phyloP scores from a whole-genome alignment of 345 rosid species.

The Hibiscus mutabilis region DNA sequence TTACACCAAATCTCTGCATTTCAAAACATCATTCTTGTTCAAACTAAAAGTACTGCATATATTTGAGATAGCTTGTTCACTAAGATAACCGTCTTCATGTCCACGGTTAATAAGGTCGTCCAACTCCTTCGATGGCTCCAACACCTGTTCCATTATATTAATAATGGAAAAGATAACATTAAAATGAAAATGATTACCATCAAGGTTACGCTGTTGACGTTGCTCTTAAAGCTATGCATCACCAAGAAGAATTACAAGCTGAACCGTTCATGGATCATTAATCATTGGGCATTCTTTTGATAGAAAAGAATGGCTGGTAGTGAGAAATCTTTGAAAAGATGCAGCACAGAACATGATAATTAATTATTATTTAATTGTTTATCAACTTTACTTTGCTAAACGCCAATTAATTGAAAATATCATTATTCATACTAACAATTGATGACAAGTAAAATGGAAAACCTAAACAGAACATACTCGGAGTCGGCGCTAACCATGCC shows the following conservation, averaged over 20 bases:
- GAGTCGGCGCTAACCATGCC: neutral
- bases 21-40: conserved; percentile 49
- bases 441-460: neutral
- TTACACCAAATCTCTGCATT: conserved; percentile 44
- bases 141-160: conserved; percentile 28
- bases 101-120: conserved; percentile 29
- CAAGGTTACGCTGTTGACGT: neutral
- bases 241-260: neutral
- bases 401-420: neutral
- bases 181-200: neutral
- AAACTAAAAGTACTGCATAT: conserved; percentile 57
- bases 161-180: neutral
- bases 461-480: neutral
- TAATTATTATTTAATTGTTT: neutral
- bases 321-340: neutral
- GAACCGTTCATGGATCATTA: neutral
- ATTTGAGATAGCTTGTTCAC: conserved; percentile 30
- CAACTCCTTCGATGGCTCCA: conserved; percentile 69
- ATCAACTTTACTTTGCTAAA: neutral
- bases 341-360: neutral
- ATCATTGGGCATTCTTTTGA: neutral
- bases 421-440: neutral
- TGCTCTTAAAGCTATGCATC: neutral
- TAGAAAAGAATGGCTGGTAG: neutral
- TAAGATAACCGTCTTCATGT: conserved; percentile 40